Evolutionary conservation across 2,329 filamentous ascomycete genomes (phyloP).

Genomic region (Westerdykella aurantiaca): DNA sequence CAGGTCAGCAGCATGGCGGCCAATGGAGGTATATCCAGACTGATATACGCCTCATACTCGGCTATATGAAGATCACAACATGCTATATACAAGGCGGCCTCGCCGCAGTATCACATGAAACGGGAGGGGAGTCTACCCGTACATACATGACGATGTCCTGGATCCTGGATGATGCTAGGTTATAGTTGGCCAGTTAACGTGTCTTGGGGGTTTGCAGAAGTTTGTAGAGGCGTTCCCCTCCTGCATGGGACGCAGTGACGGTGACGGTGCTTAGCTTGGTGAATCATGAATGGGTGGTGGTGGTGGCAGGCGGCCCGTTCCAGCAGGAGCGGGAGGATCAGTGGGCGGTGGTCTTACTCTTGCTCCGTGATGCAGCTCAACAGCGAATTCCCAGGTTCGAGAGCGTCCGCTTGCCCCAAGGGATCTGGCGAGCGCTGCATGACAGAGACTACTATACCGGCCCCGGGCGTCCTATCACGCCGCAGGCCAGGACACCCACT

Average conservation of each 20-base stretch:
- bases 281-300: neutral
- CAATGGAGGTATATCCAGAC: conserved; percentile 25
- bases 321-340: conserved; percentile 21
- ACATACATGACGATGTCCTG: conserved; percentile 1
- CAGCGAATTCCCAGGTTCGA: conserved; percentile 12
- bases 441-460: conserved; percentile 13
- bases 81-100: conserved; percentile 15
- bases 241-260: too few species aligned
- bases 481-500: conserved; percentile 11
- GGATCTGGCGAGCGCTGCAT: conserved; percentile 18
- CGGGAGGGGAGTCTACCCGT: conserved; percentile 7
- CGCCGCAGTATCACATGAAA: conserved; percentile 29
- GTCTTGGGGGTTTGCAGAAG: too few species aligned
- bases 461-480: conserved; percentile 22
- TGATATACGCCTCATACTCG: conserved; percentile 27
- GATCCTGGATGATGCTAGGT: neutral
- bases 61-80: conserved; percentile 32
- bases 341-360: conserved; percentile 13
- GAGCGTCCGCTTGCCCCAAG: conserved; percentile 11
- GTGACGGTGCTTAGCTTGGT: too few species aligned
- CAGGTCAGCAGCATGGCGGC: conserved; percentile 14
- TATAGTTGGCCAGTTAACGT: too few species aligned
- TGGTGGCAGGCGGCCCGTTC: conserved; percentile 25
- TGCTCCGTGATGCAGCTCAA: conserved; percentile 2
- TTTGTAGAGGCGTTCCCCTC: too few species aligned